Percentiles rank a stretch among this genome's conserved stretches.
Evolutionary conservation across 2,329 filamentous ascomycete species (phyloP).

Genomic region (Trichoderma koningii): DNA sequence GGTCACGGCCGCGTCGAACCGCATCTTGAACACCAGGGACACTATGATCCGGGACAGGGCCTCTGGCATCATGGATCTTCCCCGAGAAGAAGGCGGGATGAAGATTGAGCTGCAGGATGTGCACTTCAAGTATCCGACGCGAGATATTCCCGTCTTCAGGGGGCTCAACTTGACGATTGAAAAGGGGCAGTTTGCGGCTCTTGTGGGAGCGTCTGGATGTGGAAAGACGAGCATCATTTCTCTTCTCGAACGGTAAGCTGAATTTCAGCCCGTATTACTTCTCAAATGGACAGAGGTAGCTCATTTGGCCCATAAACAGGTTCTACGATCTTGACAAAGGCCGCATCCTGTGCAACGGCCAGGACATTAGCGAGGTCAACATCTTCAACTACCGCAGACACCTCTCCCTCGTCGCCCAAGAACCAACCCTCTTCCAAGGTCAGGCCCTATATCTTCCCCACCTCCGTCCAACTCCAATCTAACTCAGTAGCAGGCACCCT

Average conservation of each 20-base stretch:
- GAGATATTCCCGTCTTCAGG: slow-evolving; percentile 59
- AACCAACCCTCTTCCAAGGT: slow-evolving; percentile 71
- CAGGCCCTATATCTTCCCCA: slow-evolving; percentile 26
- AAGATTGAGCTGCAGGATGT: slow-evolving; percentile 59
- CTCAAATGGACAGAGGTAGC: not conserved
- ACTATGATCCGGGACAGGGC: slow-evolving; percentile 43
- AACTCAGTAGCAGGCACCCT: slow-evolving; percentile 50
- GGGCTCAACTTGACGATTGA: slow-evolving; percentile 65
- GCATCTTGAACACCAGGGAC: slow-evolving; percentile 57
- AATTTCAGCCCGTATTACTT: too few relatives aligned
- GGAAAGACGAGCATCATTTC: slow-evolving; percentile 73
- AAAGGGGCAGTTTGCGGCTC: slow-evolving; percentile 69
- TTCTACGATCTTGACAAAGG: slow-evolving; percentile 72
- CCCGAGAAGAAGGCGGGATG: slow-evolving; percentile 52
- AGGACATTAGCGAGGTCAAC: slow-evolving; percentile 60
- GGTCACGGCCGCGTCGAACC: slow-evolving; percentile 59
- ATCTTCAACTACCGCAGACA: slow-evolving; percentile 63
- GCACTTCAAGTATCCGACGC: slow-evolving; percentile 62
- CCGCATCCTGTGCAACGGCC: slow-evolving; percentile 63
- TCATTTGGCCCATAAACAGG: slow-evolving; percentile 34
- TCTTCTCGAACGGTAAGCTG: slow-evolving; percentile 53
- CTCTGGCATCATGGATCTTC: slow-evolving; percentile 42
- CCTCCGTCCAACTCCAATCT: not conserved
- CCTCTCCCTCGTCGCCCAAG: slow-evolving; percentile 73
- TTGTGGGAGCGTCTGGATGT: slow-evolving; percentile 70